Conservation (phyloP, 2,329 filamentous ascomycete genomes). For the Emergomyces africanus region DNA sequence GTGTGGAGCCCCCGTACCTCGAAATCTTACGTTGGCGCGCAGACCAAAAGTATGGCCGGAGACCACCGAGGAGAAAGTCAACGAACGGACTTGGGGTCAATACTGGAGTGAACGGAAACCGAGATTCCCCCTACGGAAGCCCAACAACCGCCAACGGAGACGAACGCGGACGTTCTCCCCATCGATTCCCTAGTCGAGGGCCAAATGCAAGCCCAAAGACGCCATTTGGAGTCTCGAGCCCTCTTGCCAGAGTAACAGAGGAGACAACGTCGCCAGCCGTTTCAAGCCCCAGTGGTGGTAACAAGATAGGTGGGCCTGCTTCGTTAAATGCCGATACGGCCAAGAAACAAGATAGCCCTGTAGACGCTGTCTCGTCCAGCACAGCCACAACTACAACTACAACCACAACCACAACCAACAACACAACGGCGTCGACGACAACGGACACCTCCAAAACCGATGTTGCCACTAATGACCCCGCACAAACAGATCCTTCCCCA, state of each 20-base stretch:
- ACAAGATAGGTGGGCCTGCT: constrained; percentile 21
- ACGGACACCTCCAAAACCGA: constrained; percentile 10
- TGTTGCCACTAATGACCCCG: constrained; percentile 12
- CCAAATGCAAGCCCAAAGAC: constrained; percentile 33
- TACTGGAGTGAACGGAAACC: constrained; percentile 35
- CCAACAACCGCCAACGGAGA: constrained; percentile 28
- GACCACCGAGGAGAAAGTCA: constrained; percentile 37
- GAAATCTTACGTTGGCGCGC: constrained; percentile 90
- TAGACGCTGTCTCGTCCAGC: constrained; percentile 28
- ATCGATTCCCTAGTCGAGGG: constrained; percentile 33
- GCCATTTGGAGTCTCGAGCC: constrained; percentile 31
- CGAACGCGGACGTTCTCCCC: constrained; percentile 37
- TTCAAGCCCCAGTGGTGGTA: constrained; percentile 20
- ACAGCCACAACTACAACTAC: constrained; percentile 16
- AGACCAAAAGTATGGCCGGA: constrained; percentile 82
- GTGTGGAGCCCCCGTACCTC: constrained; percentile 85
- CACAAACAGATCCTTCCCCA: constrained; percentile 12
- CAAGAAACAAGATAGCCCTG: constrained; percentile 23
- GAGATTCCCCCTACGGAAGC: constrained; percentile 42
- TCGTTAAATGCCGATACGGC: constrained; percentile 18
- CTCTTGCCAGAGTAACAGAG: constrained; percentile 35
- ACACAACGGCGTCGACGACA: constrained; percentile 4
- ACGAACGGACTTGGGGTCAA: constrained; percentile 41
- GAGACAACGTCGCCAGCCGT: constrained; percentile 27
- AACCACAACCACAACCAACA: neutral